Percentiles rank a stretch among this genome's conserved stretches.
Evolutionary conservation across 2,329 filamentous ascomycete genomes (phyloP).

Genomic region (Clarireedia homoeocarpa): DNA sequence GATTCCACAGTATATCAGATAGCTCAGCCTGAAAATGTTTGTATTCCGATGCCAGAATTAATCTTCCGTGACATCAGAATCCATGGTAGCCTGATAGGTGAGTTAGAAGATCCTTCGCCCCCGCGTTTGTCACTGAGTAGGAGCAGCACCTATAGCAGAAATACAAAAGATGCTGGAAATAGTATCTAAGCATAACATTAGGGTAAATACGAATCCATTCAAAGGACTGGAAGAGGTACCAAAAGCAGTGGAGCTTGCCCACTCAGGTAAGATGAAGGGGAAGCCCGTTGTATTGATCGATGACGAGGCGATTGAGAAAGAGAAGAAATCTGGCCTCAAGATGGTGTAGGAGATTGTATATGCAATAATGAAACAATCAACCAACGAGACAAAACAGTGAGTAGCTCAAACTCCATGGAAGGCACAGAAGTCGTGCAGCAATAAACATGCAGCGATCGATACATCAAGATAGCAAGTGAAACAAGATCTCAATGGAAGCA

Average conservation of each 20-base stretch:
- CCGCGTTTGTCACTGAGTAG: slow-evolving; percentile 1
- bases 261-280: slow-evolving; percentile 45
- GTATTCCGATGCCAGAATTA: slow-evolving; percentile 37
- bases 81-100: slow-evolving; percentile 35
- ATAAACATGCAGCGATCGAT: background rate
- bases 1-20: too few species aligned
- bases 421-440: too few species aligned
- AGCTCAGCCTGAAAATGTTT: slow-evolving; percentile 39
- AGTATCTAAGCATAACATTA: slow-evolving; percentile 39
- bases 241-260: slow-evolving; percentile 41
- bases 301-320: slow-evolving; percentile 26
- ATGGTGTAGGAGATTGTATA: slow-evolving; percentile 12
- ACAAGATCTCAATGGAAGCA: background rate
- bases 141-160: slow-evolving; percentile 35
- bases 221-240: slow-evolving; percentile 43
- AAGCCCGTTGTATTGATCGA: slow-evolving; percentile 48
- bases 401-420: too few species aligned
- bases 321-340: slow-evolving; percentile 17
- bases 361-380: too few species aligned
- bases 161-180: slow-evolving; percentile 40
- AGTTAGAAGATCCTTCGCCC: slow-evolving; percentile 5
- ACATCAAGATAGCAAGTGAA: background rate
- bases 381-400: too few species aligned
- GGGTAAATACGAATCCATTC: slow-evolving; percentile 43
- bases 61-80: slow-evolving; percentile 46